Base-by-base conservation (phyloP, 495 filamentous ascomycete species). In the Aspergillus homomorphus region DNA sequence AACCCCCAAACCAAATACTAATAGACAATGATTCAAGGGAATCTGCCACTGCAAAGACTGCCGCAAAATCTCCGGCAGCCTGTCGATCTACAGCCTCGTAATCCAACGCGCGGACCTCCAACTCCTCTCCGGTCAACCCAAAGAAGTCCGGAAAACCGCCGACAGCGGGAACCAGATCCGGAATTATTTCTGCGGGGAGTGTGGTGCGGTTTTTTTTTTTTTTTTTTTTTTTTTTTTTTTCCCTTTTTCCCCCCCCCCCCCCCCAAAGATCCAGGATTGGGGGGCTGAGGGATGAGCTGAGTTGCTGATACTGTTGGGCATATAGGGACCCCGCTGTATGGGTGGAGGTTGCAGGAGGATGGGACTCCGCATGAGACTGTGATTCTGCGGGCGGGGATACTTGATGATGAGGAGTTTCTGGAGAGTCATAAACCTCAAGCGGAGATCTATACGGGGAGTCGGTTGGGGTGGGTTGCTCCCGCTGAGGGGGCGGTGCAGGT, bases 131-230 rank as follows among this genome's bases (percentile, higher is more conserved):
- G 73, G 73, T 14, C 70, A 12, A 16, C 70, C 73, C 0, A 73
- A 72, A 50, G 70, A 56, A 59, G 53, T 73, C 9, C 24, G 60
- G 0, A 76, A 74, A 51, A 67, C 51, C 9, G 44, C 73, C 9
- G 73, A 74, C 42, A 74, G 70, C 60, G 73, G 72, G 45, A 76
- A 73, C 48, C 1, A 51, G 16, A 55, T 74, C 1, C 63, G 44
- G 53, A 76, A 74, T 22, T 73, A 69, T 60, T 73, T 73, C 59
- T 76, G 73, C 54, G 48, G 70, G 0, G 72, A 76, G 21, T 76
- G 73, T 66, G 73, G 73, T 74, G 1, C 51, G 68, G 64, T 44
- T 50, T 30, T n/a, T 53, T 43, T 0, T 1, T 38, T 38, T 2
- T 12, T 14, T 12, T 38, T 38, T 12, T 38, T 5, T 38, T 38